phyloP scores from a whole-genome alignment of 495 filamentous ascomycete genomes.

The Penicillium soppii region DNA sequence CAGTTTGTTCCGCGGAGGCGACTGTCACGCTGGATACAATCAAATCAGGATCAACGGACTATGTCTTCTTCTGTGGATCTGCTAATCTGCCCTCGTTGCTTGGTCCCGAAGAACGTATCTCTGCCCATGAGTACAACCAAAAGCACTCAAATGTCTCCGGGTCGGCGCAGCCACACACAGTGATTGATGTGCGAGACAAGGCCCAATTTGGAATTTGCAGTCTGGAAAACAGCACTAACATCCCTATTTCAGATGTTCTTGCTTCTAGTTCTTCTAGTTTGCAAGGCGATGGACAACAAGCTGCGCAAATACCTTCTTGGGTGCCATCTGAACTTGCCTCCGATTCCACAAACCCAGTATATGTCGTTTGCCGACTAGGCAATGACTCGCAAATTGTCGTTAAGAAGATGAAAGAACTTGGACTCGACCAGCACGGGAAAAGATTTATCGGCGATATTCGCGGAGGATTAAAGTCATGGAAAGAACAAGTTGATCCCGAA shows the following conservation, averaged over 20 bases:
- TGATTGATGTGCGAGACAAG: constrained; percentile 81
- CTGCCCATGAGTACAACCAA: constrained; percentile 51
- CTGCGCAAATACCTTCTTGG: constrained; percentile 36
- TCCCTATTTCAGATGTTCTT: constrained; percentile 66
- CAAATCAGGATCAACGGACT: constrained; percentile 64
- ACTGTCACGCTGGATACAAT: constrained; percentile 63
- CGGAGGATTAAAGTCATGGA: constrained; percentile 85
- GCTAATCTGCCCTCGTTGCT: constrained; percentile 50
- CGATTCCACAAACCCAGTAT: constrained; percentile 49
- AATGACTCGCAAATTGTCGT: constrained; percentile 87
- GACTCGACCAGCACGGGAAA: constrained; percentile 54
- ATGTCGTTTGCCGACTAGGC: constrained; percentile 81
- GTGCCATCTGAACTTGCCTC: constrained; percentile 34
- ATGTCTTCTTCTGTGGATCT: constrained; percentile 75
- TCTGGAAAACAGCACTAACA: constrained; percentile 70
- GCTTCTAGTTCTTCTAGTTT: constrained; percentile 14
- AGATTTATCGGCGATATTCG: constrained; percentile 72
- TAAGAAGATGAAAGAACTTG: constrained; percentile 65
- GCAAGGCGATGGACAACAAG: constrained; percentile 2
- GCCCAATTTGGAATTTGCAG: constrained; percentile 82
- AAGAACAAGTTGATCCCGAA: constrained; percentile 65
- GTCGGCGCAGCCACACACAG: constrained; percentile 36
- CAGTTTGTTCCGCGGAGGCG: constrained; percentile 65
- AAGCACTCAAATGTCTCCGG: constrained; percentile 11
- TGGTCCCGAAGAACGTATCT: constrained; percentile 59